Evolutionary conservation across 2,329 filamentous ascomycete genomes (phyloP).

Genomic region (Chrysoporthe puriensis): DNA sequence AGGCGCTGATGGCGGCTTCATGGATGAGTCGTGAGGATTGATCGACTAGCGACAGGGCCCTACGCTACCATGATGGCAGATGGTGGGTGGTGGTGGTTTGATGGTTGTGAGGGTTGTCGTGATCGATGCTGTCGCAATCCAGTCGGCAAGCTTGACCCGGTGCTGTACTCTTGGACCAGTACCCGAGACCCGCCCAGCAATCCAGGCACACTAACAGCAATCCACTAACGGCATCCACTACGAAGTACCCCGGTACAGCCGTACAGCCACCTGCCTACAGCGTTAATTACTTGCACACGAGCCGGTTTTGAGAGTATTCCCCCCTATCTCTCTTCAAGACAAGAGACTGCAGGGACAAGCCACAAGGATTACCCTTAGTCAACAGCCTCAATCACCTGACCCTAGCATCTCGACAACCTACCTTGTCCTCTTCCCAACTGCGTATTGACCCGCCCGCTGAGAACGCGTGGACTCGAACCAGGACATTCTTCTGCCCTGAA

Average conservation of each 20-base stretch:
- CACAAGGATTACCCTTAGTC: neutral
- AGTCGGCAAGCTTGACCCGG: neutral
- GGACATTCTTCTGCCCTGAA: too few species aligned
- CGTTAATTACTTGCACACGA: neutral
- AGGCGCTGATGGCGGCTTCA: slow-evolving; percentile 24
- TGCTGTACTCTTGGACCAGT: neutral
- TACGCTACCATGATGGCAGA: slow-evolving; percentile 4
- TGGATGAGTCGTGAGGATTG: slow-evolving; percentile 12
- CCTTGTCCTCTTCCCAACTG: neutral
- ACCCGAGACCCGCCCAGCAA: neutral
- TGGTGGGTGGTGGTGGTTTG: neutral
- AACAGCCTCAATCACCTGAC: neutral
- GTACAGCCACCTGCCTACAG: neutral
- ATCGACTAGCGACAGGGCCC: slow-evolving; percentile 7
- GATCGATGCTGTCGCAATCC: slow-evolving; percentile 4
- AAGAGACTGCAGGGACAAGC: neutral
- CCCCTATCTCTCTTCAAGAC: neutral
- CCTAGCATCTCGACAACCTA: neutral
- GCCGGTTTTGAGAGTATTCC: neutral
- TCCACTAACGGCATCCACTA: neutral
- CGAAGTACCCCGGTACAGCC: neutral
- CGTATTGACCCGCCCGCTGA: neutral
- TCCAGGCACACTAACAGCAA: neutral
- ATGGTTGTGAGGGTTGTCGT: neutral
- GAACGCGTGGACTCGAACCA: too few species aligned